Evolutionary conservation across 352 stramenopile species (phyloP).

Genomic region (Globisporangium mamillatum): DNA sequence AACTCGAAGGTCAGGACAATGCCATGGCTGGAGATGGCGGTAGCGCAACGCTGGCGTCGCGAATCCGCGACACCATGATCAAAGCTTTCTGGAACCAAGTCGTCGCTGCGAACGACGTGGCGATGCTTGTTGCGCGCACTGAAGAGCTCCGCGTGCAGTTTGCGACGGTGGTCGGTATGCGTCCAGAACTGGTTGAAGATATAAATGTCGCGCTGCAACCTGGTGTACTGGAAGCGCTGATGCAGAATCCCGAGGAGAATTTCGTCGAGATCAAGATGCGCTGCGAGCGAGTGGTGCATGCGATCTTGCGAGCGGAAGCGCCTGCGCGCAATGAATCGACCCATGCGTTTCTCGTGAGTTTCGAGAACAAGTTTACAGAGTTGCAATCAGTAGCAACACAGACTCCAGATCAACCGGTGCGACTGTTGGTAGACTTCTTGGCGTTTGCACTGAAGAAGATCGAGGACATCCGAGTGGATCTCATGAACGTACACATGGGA

Average conservation of each 20-base stretch:
- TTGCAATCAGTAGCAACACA: slow-evolving; percentile 19
- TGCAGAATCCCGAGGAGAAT: slow-evolving; percentile 32
- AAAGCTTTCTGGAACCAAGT: slow-evolving; percentile 74
- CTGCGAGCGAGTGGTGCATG: slow-evolving; percentile 42
- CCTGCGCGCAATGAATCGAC: slow-evolving; percentile 51
- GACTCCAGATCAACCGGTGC: slow-evolving; percentile 12
- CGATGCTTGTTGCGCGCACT: slow-evolving; percentile 39
- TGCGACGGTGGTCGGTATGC: slow-evolving; percentile 19
- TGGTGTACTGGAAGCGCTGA: slow-evolving; percentile 30
- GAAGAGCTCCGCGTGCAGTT: slow-evolving; percentile 56
- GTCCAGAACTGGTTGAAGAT: slow-evolving; percentile 29
- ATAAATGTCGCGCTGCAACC: slow-evolving; percentile 39
- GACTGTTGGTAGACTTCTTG: slow-evolving; percentile 56
- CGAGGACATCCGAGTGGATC: slow-evolving; percentile 59
- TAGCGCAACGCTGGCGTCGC: slow-evolving; percentile 28
- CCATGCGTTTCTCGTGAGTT: slow-evolving; percentile 27
- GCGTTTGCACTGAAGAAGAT: slow-evolving; percentile 65
- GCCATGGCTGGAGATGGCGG: slow-evolving; percentile 1
- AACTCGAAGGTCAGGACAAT: slow-evolving; percentile 5
- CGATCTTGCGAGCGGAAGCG: slow-evolving; percentile 47
- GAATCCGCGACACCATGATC: slow-evolving; percentile 50
- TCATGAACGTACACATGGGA: slow-evolving; percentile 56
- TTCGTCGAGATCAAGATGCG: slow-evolving; percentile 33
- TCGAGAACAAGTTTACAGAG: slow-evolving; percentile 25
- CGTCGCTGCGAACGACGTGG: slow-evolving; percentile 40